phyloP scores from a whole-genome alignment of 2,329 filamentous ascomycete genomes.

The Xylariaceae sp. region DNA sequence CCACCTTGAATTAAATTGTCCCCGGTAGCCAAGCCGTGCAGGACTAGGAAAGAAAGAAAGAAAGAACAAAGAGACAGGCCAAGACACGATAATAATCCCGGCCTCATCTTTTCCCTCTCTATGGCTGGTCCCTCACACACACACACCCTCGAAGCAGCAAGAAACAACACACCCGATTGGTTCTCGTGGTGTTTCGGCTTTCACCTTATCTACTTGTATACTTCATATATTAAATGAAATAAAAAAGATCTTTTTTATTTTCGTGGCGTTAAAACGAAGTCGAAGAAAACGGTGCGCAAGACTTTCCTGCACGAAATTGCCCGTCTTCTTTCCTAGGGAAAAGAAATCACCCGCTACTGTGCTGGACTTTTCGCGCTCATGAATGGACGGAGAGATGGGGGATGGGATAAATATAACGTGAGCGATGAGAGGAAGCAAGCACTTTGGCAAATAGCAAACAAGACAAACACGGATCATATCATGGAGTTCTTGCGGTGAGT shows the following conservation, averaged over 20 bases:
- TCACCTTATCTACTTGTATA: constrained; percentile 23
- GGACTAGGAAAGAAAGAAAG: constrained; percentile 3
- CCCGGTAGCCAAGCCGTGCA: constrained; percentile 11
- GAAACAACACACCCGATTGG: constrained; percentile 25
- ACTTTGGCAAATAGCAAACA: not conserved
- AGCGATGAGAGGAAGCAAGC: not conserved
- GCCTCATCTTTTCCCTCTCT: constrained; percentile 5
- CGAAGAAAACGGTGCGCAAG: constrained; percentile 15
- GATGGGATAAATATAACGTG: not conserved
- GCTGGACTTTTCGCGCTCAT: not conserved
- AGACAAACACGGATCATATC: not conserved
- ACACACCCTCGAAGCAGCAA: not conserved
- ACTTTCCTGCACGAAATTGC: constrained; percentile 21
- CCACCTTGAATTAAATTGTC: constrained; percentile 19
- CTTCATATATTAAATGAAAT: not conserved
- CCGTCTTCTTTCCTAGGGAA: constrained; percentile 16
- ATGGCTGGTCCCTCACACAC: constrained; percentile 2
- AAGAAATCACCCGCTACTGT: not conserved
- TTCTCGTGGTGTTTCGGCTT: constrained; percentile 1
- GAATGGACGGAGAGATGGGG: constrained; percentile 5
- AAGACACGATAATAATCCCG: constrained; percentile 3
- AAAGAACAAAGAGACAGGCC: constrained; percentile 4
- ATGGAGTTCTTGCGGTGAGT: not conserved
- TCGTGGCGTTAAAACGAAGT: constrained; percentile 14
- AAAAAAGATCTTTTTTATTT: constrained; percentile 19